Base-by-base conservation (phyloP, 177 flowering plant species). In the Vitis hybrid region DNA sequence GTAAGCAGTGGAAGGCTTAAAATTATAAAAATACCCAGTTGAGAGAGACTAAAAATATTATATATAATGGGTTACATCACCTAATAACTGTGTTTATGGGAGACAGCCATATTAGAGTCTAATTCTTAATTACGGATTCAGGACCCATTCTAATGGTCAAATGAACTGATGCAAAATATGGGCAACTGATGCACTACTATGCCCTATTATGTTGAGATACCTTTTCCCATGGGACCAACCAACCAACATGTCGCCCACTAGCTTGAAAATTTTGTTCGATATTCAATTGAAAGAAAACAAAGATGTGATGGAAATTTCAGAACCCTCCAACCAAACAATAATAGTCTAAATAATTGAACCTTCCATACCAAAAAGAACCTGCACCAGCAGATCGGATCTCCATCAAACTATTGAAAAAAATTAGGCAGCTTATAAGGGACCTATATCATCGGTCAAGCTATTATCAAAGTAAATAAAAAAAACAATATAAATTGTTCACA, bases 231-330 rank as follows among this genome's bases (percentile, higher is more conserved):
- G 49, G 64, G 47, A 5, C 44, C 22, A 31, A 3, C 13, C 47
- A 28, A 28, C 64, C 31, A 12, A 62, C n/a, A 22, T 62, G 47
- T 28, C 17, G 1, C n/a, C 14, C 18, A 11, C 49, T 18, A 47
- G 64, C 17, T 14, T 8, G 50, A 28, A 28, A 28, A 62, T 14
- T 62, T 15, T 47, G n/a, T 31, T 13, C 47, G 17, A 31, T 51
- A 69, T 64, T 62, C 2, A 33, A 63, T 17, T 12, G 64, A 24
- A 62, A 33, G 59, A 51, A 31, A 11, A 65, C 18, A 24, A 65
- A 58, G 14, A 58, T 56, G 59, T 56, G 47, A 55, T 55, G 38
- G 70, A 59, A 17, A 72, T 17, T 22, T 66, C 66, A 60, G 75
- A 66, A 61, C 49, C 51, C 31, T 59, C 56, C 69, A 66, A 28